These are phyloP conservation scores for Zygosaccharomyces sapae DNA, from an alignment of 1,139 yeast genomes.

Conservation along the genomic window DNA sequence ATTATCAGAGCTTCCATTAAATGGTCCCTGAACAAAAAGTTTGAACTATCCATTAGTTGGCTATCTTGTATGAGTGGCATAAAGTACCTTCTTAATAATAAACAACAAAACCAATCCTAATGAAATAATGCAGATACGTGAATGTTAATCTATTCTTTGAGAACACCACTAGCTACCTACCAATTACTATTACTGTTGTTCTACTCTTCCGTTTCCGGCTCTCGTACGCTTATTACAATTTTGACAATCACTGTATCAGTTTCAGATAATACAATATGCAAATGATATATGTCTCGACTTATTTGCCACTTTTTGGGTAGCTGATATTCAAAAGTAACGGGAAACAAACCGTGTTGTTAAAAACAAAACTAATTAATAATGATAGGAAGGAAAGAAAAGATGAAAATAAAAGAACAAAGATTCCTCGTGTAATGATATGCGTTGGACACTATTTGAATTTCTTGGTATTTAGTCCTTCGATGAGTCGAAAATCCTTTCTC, in stretches of 20 bases:
- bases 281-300: slow-evolving; percentile 3
- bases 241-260: not conserved
- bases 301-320: slow-evolving; percentile 1
- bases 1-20: slow-evolving; percentile 21
- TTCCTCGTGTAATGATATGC: slow-evolving; percentile 5
- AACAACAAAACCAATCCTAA: not conserved
- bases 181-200: not conserved
- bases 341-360: slow-evolving; percentile 6
- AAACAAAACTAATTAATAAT: slow-evolving; percentile 3
- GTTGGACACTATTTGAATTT: slow-evolving; percentile 1
- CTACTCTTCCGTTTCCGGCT: not conserved
- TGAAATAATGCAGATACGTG: slow-evolving; percentile 1
- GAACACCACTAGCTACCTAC: slow-evolving; percentile 1
- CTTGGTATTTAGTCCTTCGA: slow-evolving; percentile 4
- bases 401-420: slow-evolving; percentile 4
- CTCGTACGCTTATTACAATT: not conserved
- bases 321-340: slow-evolving; percentile 3
- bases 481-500: slow-evolving; percentile 2
- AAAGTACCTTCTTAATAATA: slow-evolving; percentile 2
- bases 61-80: slow-evolving; percentile 17
- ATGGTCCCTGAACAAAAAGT: slow-evolving; percentile 23
- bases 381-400: not conserved
- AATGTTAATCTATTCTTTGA: not conserved
- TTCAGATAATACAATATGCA: slow-evolving; percentile 6
- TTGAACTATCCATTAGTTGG: slow-evolving; percentile 20